Base-by-base conservation (phyloP, 345 rosid genomes). In the Laguncularia racemosa region DNA sequence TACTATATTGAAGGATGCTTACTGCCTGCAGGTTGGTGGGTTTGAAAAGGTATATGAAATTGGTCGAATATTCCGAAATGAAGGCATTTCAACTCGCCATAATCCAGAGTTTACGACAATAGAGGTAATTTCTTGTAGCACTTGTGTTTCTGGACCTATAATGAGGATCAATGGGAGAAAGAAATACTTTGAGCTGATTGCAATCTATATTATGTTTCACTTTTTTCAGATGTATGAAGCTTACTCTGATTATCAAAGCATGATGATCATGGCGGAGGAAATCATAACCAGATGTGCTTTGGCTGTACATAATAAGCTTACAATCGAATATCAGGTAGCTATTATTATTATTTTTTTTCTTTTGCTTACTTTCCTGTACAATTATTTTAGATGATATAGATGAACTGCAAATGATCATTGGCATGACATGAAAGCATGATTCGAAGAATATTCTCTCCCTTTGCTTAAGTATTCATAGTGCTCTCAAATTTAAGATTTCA, bases 61-160 rank as follows among this genome's bases (percentile, higher is more conserved):
- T 65, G 99, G 99, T 54, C 81, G 96, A 46, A 89, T 92, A 69
- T 92, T 92, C 75, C 80, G 99, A 78, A 92, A 92, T 64, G 96
- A 92, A 81, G 99, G 99, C 68, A 67, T 92, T 74, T 92, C 97
- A 59, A 76, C 99, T 28, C 96, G 99, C 51, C 97, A 92, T 70
- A 92, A 92, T 86, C 98, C 97, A 44, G 98, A 89, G 69, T 89
- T 92, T 75, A 92, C 98, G 7, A 92, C 98, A 19, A 89, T 92
- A 45, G 99, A 92, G 95, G 98, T 92, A 84, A 46, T 15, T 73
- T 20, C 61, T 54, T 23, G 55, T 38, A 44, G 13, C 50, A 12
- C 13, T 16, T 66, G 54, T 66, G 54, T 11, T 20, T 2, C 54
- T 51, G 45, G 28, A 45, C 46, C 16, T 16, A 23, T 14, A 38